A percentile compares a stretch with the other conserved stretches of the same genome.
These are phyloP conservation scores for Dothideomycetidae sp. DNA, from an alignment of 2,329 filamentous ascomycete species.

Conservation along the genomic window DNA sequence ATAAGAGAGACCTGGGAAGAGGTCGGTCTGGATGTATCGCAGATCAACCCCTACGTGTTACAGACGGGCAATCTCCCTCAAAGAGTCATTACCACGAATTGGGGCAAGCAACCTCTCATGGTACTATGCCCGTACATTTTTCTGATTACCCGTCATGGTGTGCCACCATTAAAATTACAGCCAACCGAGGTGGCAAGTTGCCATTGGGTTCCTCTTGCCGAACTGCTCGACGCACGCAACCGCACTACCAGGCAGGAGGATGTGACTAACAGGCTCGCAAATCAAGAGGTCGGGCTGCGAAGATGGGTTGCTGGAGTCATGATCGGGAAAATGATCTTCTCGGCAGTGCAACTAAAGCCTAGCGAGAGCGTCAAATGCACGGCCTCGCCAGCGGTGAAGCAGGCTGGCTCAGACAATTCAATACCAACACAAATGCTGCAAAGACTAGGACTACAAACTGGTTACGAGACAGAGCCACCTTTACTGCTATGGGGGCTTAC, in stretches of 20 bases:
- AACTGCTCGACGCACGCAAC: constrained; percentile 44
- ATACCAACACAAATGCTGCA: not conserved
- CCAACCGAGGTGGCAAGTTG: constrained; percentile 53
- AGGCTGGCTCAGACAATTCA: not conserved
- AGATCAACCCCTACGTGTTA: constrained; percentile 20
- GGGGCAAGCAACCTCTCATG: constrained; percentile 51
- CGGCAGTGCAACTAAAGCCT: constrained; percentile 48
- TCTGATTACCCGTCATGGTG: constrained; percentile 34
- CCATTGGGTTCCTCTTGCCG: constrained; percentile 53
- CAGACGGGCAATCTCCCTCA: constrained; percentile 47
- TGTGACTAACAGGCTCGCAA: constrained; percentile 46
- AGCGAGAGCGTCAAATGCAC: constrained; percentile 46
- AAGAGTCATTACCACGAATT: constrained; percentile 50
- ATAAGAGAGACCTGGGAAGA: constrained; percentile 52
- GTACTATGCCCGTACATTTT: constrained; percentile 57
- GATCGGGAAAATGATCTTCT: constrained; percentile 53
- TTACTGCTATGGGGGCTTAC: constrained; percentile 56
- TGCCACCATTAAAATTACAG: constrained; percentile 48
- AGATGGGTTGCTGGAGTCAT: constrained; percentile 41
- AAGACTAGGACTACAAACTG: not conserved
- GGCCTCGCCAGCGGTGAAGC: constrained; percentile 19
- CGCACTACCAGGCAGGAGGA: constrained; percentile 50
- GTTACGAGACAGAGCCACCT: constrained; percentile 24
- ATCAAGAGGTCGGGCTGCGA: constrained; percentile 39
- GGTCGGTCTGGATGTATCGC: constrained; percentile 44